Conservation (phyloP, 2,329 filamentous ascomycete species). For the Fonsecaea pedrosoi region DNA sequence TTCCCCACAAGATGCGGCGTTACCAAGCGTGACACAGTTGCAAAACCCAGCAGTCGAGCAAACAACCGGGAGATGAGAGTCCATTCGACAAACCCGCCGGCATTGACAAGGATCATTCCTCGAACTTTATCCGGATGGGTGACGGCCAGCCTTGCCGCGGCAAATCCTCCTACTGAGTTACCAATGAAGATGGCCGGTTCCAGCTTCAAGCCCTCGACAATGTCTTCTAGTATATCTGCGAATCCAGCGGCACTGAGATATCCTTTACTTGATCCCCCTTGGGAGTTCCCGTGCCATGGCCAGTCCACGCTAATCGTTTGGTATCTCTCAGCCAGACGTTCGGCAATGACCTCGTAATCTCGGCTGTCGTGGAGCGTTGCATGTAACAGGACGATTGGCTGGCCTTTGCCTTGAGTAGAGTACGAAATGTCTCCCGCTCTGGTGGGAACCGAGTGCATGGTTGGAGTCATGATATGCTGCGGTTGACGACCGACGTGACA, state of each 20-base stretch:
- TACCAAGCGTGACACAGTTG: constrained; percentile 5
- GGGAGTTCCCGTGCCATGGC: constrained; percentile 16
- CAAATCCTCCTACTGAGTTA: constrained; percentile 20
- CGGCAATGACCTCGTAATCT: constrained; percentile 15
- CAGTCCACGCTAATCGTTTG: constrained; percentile 15
- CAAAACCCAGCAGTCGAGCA: constrained; percentile 4
- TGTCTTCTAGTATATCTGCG: constrained; percentile 14
- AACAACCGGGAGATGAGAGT: constrained; percentile 12
- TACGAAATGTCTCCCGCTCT: constrained; percentile 13
- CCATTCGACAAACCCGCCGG: constrained; percentile 11
- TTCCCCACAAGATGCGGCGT: constrained; percentile 11
- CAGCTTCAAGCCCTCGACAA: constrained; percentile 10
- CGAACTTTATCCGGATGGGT: constrained; percentile 14
- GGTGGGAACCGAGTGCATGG: constrained; percentile 7
- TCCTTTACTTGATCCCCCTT: constrained; percentile 6
- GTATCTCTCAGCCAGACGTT: constrained; percentile 11
- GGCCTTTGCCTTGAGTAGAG: constrained; percentile 2
- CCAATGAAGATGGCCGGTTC: constrained; percentile 13
- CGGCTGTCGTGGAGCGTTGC: constrained; percentile 17
- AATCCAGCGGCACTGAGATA: constrained; percentile 10
- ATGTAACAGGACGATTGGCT: constrained; percentile 18
- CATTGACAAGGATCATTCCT: constrained; percentile 9
- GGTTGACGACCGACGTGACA: background rate
- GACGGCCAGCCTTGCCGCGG: constrained; percentile 10
- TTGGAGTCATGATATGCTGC: background rate